These are phyloP conservation scores for Pontederia crassipes DNA, from an alignment of 176 grass and related monocot genomes.

Conservation along the genomic window DNA sequence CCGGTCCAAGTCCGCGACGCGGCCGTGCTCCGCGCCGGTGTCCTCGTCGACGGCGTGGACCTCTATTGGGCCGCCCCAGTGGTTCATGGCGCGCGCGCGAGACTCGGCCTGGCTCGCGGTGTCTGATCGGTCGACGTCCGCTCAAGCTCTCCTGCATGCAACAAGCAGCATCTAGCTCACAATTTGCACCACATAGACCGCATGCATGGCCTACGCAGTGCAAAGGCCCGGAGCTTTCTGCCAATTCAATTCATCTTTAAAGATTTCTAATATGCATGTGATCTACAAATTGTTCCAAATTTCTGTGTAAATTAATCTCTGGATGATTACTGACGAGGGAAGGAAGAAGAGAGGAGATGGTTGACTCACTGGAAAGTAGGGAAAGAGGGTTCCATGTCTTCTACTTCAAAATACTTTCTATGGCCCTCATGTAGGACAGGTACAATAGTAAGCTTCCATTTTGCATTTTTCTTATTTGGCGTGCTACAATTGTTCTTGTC, in stretches of 20 bases:
- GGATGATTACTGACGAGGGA: background rate
- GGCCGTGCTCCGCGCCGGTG: constrained; percentile 73
- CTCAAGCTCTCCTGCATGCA: constrained; percentile 4
- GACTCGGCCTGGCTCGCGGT: background rate
- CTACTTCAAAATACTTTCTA: too few relatives aligned
- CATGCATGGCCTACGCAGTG: constrained; percentile 13
- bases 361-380: too few relatives aligned
- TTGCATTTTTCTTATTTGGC: too few relatives aligned
- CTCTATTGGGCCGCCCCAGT: constrained; percentile 89
- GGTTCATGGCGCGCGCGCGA: constrained; percentile 58
- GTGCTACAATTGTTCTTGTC: too few relatives aligned
- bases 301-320: too few relatives aligned
- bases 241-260: too few relatives aligned
- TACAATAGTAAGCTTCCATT: too few relatives aligned
- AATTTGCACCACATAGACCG: constrained; percentile 6
- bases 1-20: constrained; percentile 68
- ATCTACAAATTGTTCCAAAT: too few relatives aligned
- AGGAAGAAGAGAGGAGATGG: background rate
- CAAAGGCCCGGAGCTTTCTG: background rate
- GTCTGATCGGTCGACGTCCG: background rate
- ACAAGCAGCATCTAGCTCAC: background rate
- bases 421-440: too few relatives aligned
- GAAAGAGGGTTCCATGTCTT: too few relatives aligned
- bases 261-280: too few relatives aligned
- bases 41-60: constrained; percentile 28